Conservation (phyloP, 345 rosid genomes). For the Moricandia arvensis region DNA sequence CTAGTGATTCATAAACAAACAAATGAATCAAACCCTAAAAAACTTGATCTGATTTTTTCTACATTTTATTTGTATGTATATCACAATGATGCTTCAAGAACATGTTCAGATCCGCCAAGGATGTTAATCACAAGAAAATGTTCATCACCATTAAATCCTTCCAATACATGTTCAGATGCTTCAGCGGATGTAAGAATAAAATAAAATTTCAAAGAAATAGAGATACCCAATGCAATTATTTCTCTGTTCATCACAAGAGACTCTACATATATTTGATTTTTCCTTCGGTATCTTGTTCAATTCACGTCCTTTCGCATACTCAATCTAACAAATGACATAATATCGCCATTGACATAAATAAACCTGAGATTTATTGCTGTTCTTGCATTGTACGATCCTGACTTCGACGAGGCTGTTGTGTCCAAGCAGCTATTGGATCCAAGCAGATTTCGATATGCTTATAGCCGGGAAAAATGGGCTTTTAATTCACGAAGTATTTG, state of each 20-base stretch:
- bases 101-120: constrained; percentile 46
- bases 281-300: constrained; percentile 61
- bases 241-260: constrained; percentile 46
- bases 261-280: constrained; percentile 72
- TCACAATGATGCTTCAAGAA: neutral
- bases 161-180: constrained; percentile 46
- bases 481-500: too few species aligned
- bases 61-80: constrained; percentile 10
- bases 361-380: constrained; percentile 83
- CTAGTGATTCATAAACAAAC: constrained; percentile 21
- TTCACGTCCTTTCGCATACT: constrained; percentile 62
- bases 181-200: constrained; percentile 47
- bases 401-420: constrained; percentile 70
- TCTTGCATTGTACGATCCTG: constrained; percentile 71
- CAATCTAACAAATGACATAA: constrained; percentile 56
- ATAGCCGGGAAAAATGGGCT: too few species aligned
- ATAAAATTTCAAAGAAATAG: constrained; percentile 35
- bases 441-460: too few species aligned
- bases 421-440: constrained; percentile 37
- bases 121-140: constrained; percentile 44
- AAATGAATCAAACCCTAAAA: constrained; percentile 22
- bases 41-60: constrained; percentile 21
- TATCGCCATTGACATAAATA: constrained; percentile 65
- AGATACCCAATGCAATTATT: constrained; percentile 64
- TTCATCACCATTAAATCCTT: constrained; percentile 43